A percentile compares a stretch with the other conserved stretches of the same genome.
Conservation (phyloP, 495 filamentous ascomycete genomes). For the Penicillium paxilli region DNA sequence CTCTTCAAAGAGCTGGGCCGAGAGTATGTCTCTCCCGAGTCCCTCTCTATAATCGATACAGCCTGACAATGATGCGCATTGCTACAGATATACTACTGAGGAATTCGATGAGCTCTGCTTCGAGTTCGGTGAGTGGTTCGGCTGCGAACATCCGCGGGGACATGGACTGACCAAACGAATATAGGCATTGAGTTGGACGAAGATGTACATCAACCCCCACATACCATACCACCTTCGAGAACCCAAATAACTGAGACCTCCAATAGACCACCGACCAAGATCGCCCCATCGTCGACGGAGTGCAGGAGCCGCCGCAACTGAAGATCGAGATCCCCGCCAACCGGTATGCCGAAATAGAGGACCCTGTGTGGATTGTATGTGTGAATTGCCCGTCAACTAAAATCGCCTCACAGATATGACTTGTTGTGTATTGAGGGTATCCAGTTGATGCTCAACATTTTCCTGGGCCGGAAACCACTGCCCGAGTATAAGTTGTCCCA, state of each 20-base stretch:
- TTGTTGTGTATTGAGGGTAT: slow-evolving; percentile 99
- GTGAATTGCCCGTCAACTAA: slow-evolving; percentile 30
- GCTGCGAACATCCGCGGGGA: slow-evolving; percentile 23
- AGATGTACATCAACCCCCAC: slow-evolving; percentile 56
- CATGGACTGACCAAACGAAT: slow-evolving; percentile 34
- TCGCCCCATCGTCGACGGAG: slow-evolving; percentile 70
- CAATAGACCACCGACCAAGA: slow-evolving; percentile 67
- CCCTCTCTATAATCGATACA: background rate
- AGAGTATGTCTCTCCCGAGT: slow-evolving; percentile 53
- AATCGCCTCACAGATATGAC: slow-evolving; percentile 71
- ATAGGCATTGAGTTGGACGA: slow-evolving; percentile 92
- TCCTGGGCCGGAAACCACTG: slow-evolving; percentile 68
- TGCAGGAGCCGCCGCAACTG: slow-evolving; percentile 85
- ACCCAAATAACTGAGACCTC: slow-evolving; percentile 19
- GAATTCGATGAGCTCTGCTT: slow-evolving; percentile 98
- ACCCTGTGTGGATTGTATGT: too few species aligned
- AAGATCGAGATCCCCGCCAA: slow-evolving; percentile 99
- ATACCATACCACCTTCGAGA: background rate
- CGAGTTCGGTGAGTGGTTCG: slow-evolving; percentile 73
- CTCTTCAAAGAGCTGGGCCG: slow-evolving; percentile 90
- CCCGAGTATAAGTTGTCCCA: slow-evolving; percentile 77
- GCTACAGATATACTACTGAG: slow-evolving; percentile 76
- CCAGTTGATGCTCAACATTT: slow-evolving; percentile 92
- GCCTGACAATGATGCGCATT: slow-evolving; percentile 1
- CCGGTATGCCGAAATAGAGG: slow-evolving; percentile 46